These are phyloP conservation scores for Talaromyces sp. DNA, from an alignment of 2,329 filamentous ascomycete species.

Conservation along the genomic window DNA sequence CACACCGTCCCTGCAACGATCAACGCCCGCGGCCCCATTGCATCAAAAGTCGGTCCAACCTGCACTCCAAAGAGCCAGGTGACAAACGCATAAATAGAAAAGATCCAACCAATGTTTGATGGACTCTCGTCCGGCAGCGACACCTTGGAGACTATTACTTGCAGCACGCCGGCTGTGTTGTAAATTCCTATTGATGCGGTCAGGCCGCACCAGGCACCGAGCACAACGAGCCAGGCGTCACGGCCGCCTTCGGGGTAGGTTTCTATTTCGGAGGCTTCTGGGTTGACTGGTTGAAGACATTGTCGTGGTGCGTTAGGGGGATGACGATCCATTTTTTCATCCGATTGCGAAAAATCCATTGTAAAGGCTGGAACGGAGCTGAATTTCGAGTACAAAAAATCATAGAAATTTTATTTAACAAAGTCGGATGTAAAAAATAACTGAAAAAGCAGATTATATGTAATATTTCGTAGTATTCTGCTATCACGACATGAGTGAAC, in stretches of 20 bases:
- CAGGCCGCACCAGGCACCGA: constrained; percentile 25
- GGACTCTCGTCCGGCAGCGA: constrained; percentile 11
- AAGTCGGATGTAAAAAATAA: background rate
- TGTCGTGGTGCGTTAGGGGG: background rate
- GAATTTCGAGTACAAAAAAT: background rate
- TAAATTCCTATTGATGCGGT: constrained; percentile 31
- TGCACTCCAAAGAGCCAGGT: constrained; percentile 22
- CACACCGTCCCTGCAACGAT: constrained; percentile 17
- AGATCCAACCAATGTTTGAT: constrained; percentile 22
- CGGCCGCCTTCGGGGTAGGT: constrained; percentile 19
- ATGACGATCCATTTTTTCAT: background rate
- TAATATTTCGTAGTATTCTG: background rate
- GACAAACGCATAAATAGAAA: constrained; percentile 23
- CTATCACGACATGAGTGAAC: background rate
- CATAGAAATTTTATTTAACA: background rate
- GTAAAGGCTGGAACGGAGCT: too few relatives aligned
- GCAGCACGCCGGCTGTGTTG: constrained; percentile 27
- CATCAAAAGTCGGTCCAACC: constrained; percentile 27
- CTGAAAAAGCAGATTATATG: background rate
- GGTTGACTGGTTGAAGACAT: background rate
- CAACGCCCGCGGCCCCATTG: constrained; percentile 19
- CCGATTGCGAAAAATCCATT: background rate
- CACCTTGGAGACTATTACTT: constrained; percentile 15
- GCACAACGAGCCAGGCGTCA: constrained; percentile 21
- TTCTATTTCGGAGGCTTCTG: background rate